Evolutionary conservation across 768 basidiomycete species (phyloP).

Genomic region (Russula earlei): DNA sequence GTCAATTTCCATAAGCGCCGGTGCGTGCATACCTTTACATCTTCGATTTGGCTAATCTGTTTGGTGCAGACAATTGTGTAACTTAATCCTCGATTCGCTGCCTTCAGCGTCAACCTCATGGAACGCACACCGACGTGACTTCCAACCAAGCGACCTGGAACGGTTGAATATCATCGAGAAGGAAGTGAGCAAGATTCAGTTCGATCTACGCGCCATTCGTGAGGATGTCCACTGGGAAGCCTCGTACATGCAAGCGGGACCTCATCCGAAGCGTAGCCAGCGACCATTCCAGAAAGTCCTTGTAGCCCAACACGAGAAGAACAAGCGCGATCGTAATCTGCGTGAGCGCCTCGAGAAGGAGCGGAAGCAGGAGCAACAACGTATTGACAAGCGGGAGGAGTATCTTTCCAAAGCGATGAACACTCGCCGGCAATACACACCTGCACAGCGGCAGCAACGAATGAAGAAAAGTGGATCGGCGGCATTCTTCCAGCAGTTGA

Average conservation of each 20-base stretch:
- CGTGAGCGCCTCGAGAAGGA: conserved; percentile 65
- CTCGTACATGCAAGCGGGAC: conserved; percentile 34
- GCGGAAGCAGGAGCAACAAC: conserved; percentile 64
- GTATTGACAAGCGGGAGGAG: conserved; percentile 66
- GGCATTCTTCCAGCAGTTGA: conserved; percentile 73
- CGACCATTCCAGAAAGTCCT: conserved; percentile 64
- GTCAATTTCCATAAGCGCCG: conserved; percentile 80
- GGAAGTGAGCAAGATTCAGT: conserved; percentile 49
- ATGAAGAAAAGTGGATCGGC: conserved; percentile 82
- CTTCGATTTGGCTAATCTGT: conserved; percentile 15
- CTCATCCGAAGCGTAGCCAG: conserved; percentile 43
- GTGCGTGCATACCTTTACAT: conserved; percentile 30
- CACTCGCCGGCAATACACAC: conserved; percentile 38
- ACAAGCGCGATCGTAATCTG: conserved; percentile 62
- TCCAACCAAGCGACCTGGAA: conserved; percentile 60
- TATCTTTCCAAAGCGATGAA: conserved; percentile 67
- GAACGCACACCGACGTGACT: conserved; percentile 43
- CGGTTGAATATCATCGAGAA: conserved; percentile 68
- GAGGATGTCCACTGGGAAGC: conserved; percentile 70
- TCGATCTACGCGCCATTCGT: conserved; percentile 63
- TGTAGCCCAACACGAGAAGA: conserved; percentile 66
- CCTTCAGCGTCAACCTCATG: conserved; percentile 34
- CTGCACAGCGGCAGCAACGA: conserved; percentile 63
- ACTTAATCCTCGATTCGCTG: conserved; percentile 49
- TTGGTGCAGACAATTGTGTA: conserved; percentile 49